Base-by-base conservation (phyloP, 75 land plant species). In the Pinus albicaulis region DNA sequence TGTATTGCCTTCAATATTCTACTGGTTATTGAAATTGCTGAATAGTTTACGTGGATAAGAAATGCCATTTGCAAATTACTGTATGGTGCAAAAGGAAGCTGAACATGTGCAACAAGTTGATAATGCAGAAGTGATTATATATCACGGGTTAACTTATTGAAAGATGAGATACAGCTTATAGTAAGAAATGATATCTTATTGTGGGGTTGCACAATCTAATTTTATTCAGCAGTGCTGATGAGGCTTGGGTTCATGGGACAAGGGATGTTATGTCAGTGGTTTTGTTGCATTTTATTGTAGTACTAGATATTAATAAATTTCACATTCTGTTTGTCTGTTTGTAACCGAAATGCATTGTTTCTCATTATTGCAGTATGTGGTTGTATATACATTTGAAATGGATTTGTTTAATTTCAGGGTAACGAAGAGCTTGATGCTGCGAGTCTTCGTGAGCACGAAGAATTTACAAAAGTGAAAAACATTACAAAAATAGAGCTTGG, bases 381-480 rank as follows among this genome's bases (percentile, higher is more conserved):
- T 41, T 69, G 28, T 61, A n/a, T 76, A 66, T 41, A 76, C 65
- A 26, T 34, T 65, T 59, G 38, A 16, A 26, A 17, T 13, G 14
- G 17, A 10, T 34, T 61, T 55, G 6, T 26, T 77, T 1, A 4
- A 59, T 59, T 20, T 17, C 76, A 93, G 86, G 99, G 94, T 14
- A 98, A 96, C 81, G 99, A 96, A 79, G 98, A 92, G 78, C 89
- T 96, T 76, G 99, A 96, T 83, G 93, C 95, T 73, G 99, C 98
- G 14, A 94, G 98, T 74, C 81, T 96, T 66, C 81, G 99, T 28
- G 99, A 96, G 71, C 99, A 96, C 75, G 99, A 96, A 74, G 99
- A 96, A 82, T 92, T 96, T 59, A 96, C 99, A 48, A 96, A 96
- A 86, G 99, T 96, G 72, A 96, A 96, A 78, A 96, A 96, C 62